Base-by-base conservation (phyloP, 371 early-diverging fungal species). In the Mucor mucedo region DNA sequence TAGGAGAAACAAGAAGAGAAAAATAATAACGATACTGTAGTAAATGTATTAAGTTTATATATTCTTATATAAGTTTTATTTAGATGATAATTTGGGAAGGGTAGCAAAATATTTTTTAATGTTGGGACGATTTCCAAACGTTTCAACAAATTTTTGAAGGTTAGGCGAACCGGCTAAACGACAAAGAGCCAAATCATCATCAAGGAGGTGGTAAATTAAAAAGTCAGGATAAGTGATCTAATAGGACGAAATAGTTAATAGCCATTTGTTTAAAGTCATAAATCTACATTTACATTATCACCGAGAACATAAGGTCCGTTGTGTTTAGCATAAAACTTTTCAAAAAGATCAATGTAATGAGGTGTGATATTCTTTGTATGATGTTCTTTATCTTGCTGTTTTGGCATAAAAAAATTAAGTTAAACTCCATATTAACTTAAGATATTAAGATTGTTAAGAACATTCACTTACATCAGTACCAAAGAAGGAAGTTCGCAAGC, bases 201-300 rank as follows among this genome's bases (percentile, higher is more conserved):
- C 65, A 58, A 71, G 53, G 21, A 58, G 48, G 32, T 72, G 72
- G 28, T 69, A 75, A 1, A 75, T 52, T 30, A 72, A 45, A 32
- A 75, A 64, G 27, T 75, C 75, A 29, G 69, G 38, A 48, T 69
- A 75, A 29, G 68, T 41, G 21, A 73, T 62, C 58, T 62, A 40
- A 27, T 21, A 21, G 10, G 7, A 35, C 8, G 21, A 30, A 14
- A 21, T 21, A 21, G 1, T 21, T 21, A 21, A 21, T 21, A 21
- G 21, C 21, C 21, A 21, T 21, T 21, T 21, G 21, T 21, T 21
- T 21, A 21, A 21, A 21, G 21, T 21, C 21, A 21, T 21, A 21
- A 21, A 21, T 21, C 21, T 21, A 21, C 21, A 21, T 21, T 55
- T 54, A 55, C 62, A 54, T 68, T 55, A 9, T 70, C 55, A 14